Percentiles rank a stretch among this genome's conserved stretches.
Evolutionary conservation across 2,329 filamentous ascomycete genomes (phyloP).

Genomic region (Neofusicoccum sp.): DNA sequence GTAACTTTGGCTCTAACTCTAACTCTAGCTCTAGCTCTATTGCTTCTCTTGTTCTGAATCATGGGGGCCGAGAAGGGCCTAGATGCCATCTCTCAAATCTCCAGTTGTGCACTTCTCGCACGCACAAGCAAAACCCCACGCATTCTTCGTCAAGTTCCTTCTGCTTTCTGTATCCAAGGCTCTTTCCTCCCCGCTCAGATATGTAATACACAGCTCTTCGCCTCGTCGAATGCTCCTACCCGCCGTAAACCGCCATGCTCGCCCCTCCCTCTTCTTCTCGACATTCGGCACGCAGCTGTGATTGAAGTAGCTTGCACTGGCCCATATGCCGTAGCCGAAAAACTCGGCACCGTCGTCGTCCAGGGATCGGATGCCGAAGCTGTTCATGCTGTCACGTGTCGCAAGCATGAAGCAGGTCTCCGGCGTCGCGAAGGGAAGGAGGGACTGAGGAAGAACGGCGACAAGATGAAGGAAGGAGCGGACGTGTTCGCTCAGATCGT

Average conservation of each 20-base stretch:
- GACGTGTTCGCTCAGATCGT: conserved; percentile 41
- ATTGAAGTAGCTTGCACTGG: conserved; percentile 49
- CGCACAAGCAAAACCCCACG: conserved; percentile 48
- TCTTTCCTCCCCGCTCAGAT: conserved; percentile 49
- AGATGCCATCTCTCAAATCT: background rate
- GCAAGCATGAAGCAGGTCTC: conserved; percentile 36
- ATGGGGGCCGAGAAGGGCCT: background rate
- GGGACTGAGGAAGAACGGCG: conserved; percentile 36
- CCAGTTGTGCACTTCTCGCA: conserved; percentile 39
- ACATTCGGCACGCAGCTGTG: conserved; percentile 48
- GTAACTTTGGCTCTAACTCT: conserved; percentile 10
- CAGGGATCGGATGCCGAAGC: conserved; percentile 46
- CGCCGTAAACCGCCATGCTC: conserved; percentile 43
- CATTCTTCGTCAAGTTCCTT: conserved; percentile 36
- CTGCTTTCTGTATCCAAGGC: conserved; percentile 36
- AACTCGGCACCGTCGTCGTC: conserved; percentile 49
- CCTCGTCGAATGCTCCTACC: conserved; percentile 36
- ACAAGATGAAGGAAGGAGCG: conserved; percentile 45
- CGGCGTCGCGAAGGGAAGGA: conserved; percentile 36
- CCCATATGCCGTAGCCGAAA: conserved; percentile 49
- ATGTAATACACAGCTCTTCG: conserved; percentile 49
- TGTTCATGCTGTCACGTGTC: conserved; percentile 45
- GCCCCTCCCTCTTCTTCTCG: conserved; percentile 40
- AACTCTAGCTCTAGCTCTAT: background rate
- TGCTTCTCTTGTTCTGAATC: background rate